A percentile compares a stretch with the other conserved stretches of the same genome.
Conservation (phyloP, 139 green algal genomes). For the Eudorina sp. region DNA sequence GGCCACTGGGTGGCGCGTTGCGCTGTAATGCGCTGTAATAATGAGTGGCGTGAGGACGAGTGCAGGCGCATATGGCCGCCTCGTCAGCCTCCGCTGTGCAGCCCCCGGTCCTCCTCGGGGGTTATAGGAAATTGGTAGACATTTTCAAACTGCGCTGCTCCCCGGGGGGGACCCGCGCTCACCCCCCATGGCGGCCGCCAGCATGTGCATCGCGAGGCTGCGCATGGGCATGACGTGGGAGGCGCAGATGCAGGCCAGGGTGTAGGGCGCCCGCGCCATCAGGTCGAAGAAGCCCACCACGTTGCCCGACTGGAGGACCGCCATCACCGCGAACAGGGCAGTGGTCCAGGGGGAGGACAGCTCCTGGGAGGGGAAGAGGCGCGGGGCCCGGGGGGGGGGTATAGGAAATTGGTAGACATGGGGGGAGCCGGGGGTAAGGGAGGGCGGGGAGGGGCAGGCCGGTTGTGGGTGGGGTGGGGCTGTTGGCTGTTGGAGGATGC, state of each 20-base stretch:
- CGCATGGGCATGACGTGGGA: conserved; percentile 30
- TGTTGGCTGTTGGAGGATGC: too few species aligned
- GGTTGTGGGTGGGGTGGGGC: too few species aligned
- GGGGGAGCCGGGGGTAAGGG: neutral
- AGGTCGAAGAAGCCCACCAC: conserved; percentile 26
- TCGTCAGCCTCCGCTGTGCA: too few species aligned
- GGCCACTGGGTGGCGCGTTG: too few species aligned
- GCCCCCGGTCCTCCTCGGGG: too few species aligned
- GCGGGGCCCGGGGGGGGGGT: neutral
- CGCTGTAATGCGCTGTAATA: too few species aligned
- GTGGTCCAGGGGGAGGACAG: conserved; percentile 18
- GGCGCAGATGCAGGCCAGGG: conserved; percentile 10
- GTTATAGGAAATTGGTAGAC: too few species aligned
- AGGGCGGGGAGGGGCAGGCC: too few species aligned
- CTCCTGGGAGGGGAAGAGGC: neutral
- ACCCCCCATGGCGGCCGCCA: conserved; percentile 37
- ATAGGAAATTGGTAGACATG: neutral
- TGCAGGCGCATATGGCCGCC: too few species aligned
- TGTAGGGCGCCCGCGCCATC: conserved; percentile 21
- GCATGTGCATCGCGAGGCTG: neutral
- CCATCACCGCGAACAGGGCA: conserved; percentile 9
- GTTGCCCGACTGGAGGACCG: neutral
- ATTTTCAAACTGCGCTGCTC: too few species aligned
- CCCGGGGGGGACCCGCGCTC: too few species aligned
- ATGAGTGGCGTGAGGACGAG: too few species aligned